Evolutionary conservation across 805 yeast genomes (phyloP).

Genomic region (Allodekkera sacchari): DNA sequence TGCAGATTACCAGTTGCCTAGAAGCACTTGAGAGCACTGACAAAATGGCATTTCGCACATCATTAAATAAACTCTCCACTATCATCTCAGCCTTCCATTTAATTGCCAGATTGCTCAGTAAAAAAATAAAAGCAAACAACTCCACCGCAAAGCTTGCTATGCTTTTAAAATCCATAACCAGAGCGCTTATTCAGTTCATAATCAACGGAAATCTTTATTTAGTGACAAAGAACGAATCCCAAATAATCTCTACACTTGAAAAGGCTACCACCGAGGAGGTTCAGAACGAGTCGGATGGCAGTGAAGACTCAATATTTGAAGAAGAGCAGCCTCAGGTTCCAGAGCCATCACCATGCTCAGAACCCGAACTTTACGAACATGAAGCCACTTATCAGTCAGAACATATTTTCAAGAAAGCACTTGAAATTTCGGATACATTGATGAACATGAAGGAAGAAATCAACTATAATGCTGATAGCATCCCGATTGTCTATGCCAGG

Average conservation of each 20-base stretch:
- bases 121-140: conserved; percentile 39
- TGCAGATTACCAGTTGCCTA: conserved; percentile 37
- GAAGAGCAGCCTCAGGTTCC: no score
- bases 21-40: conserved; percentile 45
- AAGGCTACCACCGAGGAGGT: no score
- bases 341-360: neutral
- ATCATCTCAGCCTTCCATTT: conserved; percentile 45
- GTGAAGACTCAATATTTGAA: no score
- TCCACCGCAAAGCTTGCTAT: conserved; percentile 39
- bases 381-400: no score
- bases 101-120: conserved; percentile 45
- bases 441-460: conserved; percentile 4
- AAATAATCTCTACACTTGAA: no score
- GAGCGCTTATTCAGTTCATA: conserved; percentile 52
- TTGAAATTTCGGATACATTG: conserved; percentile 9
- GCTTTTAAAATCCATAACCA: conserved; percentile 43
- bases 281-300: no score
- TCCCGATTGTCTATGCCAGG: conserved; percentile 67
- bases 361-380: neutral
- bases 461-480: conserved; percentile 11
- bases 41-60: conserved; percentile 43
- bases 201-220: conserved; percentile 59
- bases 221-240: no score
- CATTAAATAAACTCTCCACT: conserved; percentile 45
- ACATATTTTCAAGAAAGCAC: no score